Evolutionary conservation across 2,329 filamentous ascomycete genomes (phyloP), one percentile per base, ranked within the genome.

Genomic region (Trichoderma cornu-damae): DNA sequence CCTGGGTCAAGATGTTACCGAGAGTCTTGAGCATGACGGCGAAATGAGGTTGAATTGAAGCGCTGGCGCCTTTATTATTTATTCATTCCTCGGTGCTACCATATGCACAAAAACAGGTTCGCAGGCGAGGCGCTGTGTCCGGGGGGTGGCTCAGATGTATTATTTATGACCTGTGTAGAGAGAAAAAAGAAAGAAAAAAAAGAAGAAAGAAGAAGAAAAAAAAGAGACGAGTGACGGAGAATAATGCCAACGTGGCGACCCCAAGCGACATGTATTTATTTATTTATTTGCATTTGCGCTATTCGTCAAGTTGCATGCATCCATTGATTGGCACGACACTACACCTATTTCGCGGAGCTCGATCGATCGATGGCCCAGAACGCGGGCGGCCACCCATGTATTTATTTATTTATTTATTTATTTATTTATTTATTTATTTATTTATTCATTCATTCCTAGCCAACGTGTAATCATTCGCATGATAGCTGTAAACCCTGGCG

Each of bases 1-100:
- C 49, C 8, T 61, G 58, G 2, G 46, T 28, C 8, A 57, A 18
- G 22, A 59, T 30, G 12, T 44, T 57, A n/a, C 42, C 5, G 6
- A 55, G 5, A 2, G 7, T 24, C 7, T 47, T 22, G 24, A 35
- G 20, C 52, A 55, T 55, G 32, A 6, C 22, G 12, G 32, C 6
- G 4, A 20, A 30, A n/a, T 14, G n/a, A 32, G 24, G 12, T 6
- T n/a, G 32, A 46, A 14, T 4, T 20, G 6, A 8, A 40, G 9
- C 12, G 4, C 9, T 18, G 16, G 14, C 2, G 8, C 32, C 16
- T 8, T n/a, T 40, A 8, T 38, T 34, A 14, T 22, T 30, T 6
- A 5, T 12, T n/a, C 11, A 18, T 8, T 20, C 9, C 8, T n/a
- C 7, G n/a, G n/a, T n/a, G 30, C 1, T 26, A 9, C 6, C 4